phyloP scores from a whole-genome alignment of 2,329 filamentous ascomycete genomes.

The Balansia obtecta region DNA sequence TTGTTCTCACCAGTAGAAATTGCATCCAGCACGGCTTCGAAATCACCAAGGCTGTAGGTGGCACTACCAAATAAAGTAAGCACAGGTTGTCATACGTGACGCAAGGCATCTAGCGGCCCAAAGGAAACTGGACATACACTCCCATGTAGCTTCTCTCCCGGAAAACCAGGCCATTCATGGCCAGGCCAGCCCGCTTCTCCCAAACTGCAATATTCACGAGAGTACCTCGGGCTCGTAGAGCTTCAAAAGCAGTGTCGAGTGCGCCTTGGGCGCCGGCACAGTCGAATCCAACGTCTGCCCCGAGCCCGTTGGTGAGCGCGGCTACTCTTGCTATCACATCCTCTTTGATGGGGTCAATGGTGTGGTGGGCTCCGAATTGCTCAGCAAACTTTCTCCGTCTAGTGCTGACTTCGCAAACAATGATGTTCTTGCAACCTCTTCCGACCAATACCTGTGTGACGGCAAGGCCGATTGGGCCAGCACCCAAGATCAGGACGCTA shows the following conservation, averaged over 20 bases:
- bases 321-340: slow-evolving; percentile 32
- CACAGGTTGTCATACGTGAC: slow-evolving; percentile 21
- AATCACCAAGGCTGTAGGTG: slow-evolving; percentile 27
- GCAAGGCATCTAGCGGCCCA: background rate
- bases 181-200: slow-evolving; percentile 30
- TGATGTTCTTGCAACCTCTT: slow-evolving; percentile 32
- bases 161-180: slow-evolving; percentile 13
- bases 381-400: slow-evolving; percentile 28
- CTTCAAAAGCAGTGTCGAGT: slow-evolving; percentile 31
- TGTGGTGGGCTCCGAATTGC: slow-evolving; percentile 30
- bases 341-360: slow-evolving; percentile 28
- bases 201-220: slow-evolving; percentile 55
- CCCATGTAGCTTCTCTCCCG: slow-evolving; percentile 13
- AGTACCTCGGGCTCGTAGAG: slow-evolving; percentile 39
- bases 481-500: slow-evolving; percentile 35
- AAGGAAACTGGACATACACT: slow-evolving; percentile 9
- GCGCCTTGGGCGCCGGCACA: slow-evolving; percentile 46
- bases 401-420: slow-evolving; percentile 33
- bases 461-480: slow-evolving; percentile 35
- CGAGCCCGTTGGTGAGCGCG: slow-evolving; percentile 33
- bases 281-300: slow-evolving; percentile 48
- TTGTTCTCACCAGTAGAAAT: slow-evolving; percentile 15
- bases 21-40: slow-evolving; percentile 43
- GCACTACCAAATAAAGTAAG: slow-evolving; percentile 32
- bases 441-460: slow-evolving; percentile 33